phyloP scores from a whole-genome alignment of 1,284 basidiomycete genomes.

The Malassezia globosa region DNA sequence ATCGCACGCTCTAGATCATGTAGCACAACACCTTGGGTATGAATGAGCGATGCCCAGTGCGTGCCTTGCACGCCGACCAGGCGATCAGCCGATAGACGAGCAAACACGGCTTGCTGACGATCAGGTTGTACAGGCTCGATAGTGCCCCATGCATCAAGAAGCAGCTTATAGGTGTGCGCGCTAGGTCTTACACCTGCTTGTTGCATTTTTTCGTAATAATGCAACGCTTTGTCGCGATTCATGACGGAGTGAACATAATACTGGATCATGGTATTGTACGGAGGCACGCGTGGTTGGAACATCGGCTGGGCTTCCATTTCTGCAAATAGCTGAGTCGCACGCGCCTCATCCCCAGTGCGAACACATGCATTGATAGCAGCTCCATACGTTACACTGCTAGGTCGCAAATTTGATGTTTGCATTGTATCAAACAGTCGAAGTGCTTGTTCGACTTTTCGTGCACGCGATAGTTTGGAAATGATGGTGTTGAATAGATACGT shows the following conservation, averaged over 20 bases:
- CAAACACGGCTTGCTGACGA: constrained; percentile 66
- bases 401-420: constrained; percentile 51
- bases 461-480: constrained; percentile 44
- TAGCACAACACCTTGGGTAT: constrained; percentile 70
- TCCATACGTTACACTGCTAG: constrained; percentile 85
- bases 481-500: constrained; percentile 45
- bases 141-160: constrained; percentile 79
- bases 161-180: constrained; percentile 52
- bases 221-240: constrained; percentile 54
- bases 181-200: constrained; percentile 54
- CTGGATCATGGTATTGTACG: constrained; percentile 98
- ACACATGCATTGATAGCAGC: constrained; percentile 71
- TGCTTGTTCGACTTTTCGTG: constrained; percentile 41
- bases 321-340: constrained; percentile 69
- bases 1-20: constrained; percentile 70
- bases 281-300: constrained; percentile 80
- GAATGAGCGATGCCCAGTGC: constrained; percentile 86
- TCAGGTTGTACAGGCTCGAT: constrained; percentile 65
- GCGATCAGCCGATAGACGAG: constrained; percentile 53
- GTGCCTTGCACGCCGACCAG: constrained; percentile 61
- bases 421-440: constrained; percentile 43
- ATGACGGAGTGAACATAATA: constrained; percentile 81
- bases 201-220: constrained; percentile 65
- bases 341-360: constrained; percentile 74
- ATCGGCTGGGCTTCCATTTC: constrained; percentile 68